Conservation (phyloP, 352 stramenopile species). For the Globisporangium splendens region DNA sequence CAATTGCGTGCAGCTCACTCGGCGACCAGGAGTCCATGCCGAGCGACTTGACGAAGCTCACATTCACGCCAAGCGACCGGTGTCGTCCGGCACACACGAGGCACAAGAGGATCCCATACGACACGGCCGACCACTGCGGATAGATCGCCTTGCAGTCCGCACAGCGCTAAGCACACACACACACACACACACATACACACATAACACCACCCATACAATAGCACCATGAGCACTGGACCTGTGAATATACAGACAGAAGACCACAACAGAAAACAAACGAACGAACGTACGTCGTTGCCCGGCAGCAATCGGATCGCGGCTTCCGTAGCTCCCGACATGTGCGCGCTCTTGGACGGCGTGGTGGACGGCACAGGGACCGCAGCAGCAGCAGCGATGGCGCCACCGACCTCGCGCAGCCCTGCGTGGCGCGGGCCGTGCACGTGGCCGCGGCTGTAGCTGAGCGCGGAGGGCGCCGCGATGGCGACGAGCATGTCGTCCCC, state of each 20-base stretch:
- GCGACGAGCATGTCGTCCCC: slow-evolving; percentile 1
- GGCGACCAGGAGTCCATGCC: slow-evolving; percentile 72
- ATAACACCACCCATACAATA: background rate
- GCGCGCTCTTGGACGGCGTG: slow-evolving; percentile 10
- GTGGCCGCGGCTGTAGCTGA: background rate
- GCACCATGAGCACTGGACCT: background rate
- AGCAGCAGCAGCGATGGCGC: background rate
- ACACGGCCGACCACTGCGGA: slow-evolving; percentile 81
- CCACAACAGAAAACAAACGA: background rate
- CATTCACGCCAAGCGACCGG: slow-evolving; percentile 71
- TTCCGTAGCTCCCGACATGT: slow-evolving; percentile 47
- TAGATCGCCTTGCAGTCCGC: slow-evolving; percentile 78
- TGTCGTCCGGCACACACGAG: slow-evolving; percentile 72
- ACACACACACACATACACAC: background rate
- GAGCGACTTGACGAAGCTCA: slow-evolving; percentile 85
- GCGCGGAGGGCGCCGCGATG: too few relatives aligned
- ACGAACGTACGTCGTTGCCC: slow-evolving; percentile 64
- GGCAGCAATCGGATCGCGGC: slow-evolving; percentile 59
- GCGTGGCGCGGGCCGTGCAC: too few relatives aligned
- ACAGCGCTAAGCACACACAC: slow-evolving; percentile 44
- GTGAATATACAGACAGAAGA: background rate
- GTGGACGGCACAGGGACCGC: background rate
- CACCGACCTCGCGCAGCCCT: background rate
- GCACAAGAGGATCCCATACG: slow-evolving; percentile 80
- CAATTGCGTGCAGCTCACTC: slow-evolving; percentile 48